These are phyloP conservation scores for Pestalotiopsis sp. DNA, from an alignment of 2,329 filamentous ascomycete species.

Conservation along the genomic window DNA sequence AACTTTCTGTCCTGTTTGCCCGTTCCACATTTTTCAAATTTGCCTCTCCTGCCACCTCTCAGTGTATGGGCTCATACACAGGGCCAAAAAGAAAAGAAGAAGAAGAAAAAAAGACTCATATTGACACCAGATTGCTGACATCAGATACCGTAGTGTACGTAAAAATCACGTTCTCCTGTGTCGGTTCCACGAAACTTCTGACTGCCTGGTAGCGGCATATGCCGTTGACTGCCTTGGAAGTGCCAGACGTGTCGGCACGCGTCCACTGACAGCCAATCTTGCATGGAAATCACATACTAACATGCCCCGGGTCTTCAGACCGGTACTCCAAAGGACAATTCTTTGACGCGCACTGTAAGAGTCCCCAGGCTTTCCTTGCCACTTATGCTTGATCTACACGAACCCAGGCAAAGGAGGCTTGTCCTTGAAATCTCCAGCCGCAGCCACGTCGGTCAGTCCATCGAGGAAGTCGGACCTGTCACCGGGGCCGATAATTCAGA, in stretches of 20 bases:
- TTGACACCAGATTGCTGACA: background rate
- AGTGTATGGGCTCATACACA: too few species aligned
- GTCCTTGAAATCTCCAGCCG: background rate
- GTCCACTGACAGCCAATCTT: background rate
- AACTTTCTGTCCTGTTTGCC: background rate
- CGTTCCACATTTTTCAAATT: background rate
- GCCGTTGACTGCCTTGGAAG: background rate
- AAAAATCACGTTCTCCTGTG: background rate
- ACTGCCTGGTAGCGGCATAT: background rate
- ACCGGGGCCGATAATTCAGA: background rate
- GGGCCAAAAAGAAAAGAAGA: too few species aligned
- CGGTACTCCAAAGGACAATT: conserved; percentile 70
- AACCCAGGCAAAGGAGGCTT: background rate
- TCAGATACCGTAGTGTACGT: background rate
- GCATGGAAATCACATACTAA: background rate
- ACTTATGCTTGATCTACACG: background rate
- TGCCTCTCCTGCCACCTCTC: background rate
- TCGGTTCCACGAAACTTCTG: background rate
- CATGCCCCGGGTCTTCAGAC: background rate
- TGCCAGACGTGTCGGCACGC: background rate
- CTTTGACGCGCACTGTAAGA: conserved; percentile 88
- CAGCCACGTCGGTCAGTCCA: background rate
- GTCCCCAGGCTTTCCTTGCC: background rate
- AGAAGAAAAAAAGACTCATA: too few species aligned
- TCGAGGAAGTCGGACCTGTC: background rate